Conservation (phyloP, 345 rosid genomes). For the Ceriops decandra region DNA sequence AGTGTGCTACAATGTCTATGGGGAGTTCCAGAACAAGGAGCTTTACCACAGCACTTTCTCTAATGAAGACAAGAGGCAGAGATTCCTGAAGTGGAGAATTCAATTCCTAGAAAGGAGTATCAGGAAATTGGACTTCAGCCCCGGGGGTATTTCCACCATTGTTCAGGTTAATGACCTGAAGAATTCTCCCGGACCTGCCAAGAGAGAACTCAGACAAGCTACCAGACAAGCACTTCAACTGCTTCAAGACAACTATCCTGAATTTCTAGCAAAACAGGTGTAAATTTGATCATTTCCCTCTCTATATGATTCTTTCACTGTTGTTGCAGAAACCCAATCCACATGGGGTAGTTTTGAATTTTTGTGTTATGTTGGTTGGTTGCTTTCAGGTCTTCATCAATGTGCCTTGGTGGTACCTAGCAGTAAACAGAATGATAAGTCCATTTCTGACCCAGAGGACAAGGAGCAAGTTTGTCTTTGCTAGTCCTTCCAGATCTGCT, state of each 20-base stretch:
- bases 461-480: constrained; percentile 28
- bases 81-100: constrained; percentile 31
- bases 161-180: constrained; percentile 34
- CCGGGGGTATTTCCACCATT: constrained; percentile 23
- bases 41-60: constrained; percentile 23
- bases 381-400: constrained; percentile 26
- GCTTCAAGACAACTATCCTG: constrained; percentile 36
- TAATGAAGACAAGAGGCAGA: constrained; percentile 24
- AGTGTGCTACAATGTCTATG: constrained; percentile 33
- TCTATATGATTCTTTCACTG: not conserved
- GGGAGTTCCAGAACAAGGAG: constrained; percentile 27
- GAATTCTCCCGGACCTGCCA: constrained; percentile 31
- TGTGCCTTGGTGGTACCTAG: constrained; percentile 33
- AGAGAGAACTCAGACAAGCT: constrained; percentile 28
- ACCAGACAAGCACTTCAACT: constrained; percentile 26
- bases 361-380: not conserved
- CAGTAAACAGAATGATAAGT: constrained; percentile 28
- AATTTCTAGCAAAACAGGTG: constrained; percentile 34
- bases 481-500: constrained; percentile 26
- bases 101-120: constrained; percentile 27
- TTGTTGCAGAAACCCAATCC: too few relatives aligned
- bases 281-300: not conserved
- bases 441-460: constrained; percentile 35
- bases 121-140: constrained; percentile 23
- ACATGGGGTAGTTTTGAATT: not conserved